Base-by-base conservation (phyloP, 2,329 filamentous ascomycete species). In the Torrubiella hemipterigena region DNA sequence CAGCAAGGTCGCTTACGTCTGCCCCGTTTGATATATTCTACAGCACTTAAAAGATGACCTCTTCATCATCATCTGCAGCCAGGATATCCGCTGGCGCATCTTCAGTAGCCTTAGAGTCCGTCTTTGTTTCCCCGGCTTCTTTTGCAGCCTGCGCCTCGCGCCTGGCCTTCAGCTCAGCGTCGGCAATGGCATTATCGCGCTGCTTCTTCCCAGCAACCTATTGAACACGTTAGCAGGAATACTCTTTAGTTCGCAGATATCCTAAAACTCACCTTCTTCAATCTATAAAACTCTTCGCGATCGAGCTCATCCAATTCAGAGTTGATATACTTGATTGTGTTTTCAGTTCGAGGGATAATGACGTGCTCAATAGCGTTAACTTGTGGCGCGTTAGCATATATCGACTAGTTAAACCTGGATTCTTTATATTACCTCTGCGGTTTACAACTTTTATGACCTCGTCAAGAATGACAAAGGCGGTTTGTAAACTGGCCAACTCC, bases 311-410 rank as follows among this genome's bases (percentile, higher is more conserved):
- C 91, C 12, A 98, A 73, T 55, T 98, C 91, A 1, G 89, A 94
- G 62, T 96, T 96, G 69, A 96, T 96, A 51, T 96, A 98, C 62
- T 94, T 95, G 65, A 98, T 98, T n/a, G 91, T 98, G 51, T 96
- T 98, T 56, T 98, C 91, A 11, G 91, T 98, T 43, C 91, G 73
- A 10, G 91, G 91, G 48, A 98, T 98, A 45, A 98, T 96, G 46
- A 98, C 84, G 55, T 93, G 82, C 58, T 91, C 83, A 49, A 96
- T 95, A 35, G 89, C 89, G 52, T 95, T 95, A 13, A 96, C 89
- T 83, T 24, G 22, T 11, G 6, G 15, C 3, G 36, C 40, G 32
- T 8, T 16, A 18, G 12, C 40, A 27, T 37, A 36, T 39, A 17
- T 22, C 17, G 13, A 38, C 55, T 45, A 37, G 31, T 19, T 29